Evolutionary conservation across 805 yeast genomes (phyloP), one percentile per base, ranked within the genome.

Genomic region (Lachancea meyersii): DNA sequence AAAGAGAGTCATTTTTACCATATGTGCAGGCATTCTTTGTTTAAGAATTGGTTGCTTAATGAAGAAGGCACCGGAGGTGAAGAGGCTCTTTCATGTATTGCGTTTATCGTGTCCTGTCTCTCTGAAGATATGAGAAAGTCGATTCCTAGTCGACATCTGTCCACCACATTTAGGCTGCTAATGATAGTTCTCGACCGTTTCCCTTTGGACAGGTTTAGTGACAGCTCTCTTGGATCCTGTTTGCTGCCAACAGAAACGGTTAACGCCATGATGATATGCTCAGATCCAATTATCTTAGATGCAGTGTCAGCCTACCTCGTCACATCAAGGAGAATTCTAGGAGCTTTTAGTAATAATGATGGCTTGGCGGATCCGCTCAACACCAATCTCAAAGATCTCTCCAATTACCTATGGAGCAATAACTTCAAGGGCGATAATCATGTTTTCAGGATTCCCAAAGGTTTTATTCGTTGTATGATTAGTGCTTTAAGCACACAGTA

Each of bases 331-430:
- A 9, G 4, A 6, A 4, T 24, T 13, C 11, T 31, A 7, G 13
- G 23, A 11, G 17, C 14, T 5, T 18, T 11, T 16, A 6, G 24
- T 17, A 22, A 31, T 18, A 17, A 21, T 13, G 5, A 52, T n/a
- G 26, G 28, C 18, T 48, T 43, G 28, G 52, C 54, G 13, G 51
- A 54, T 27, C 26, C 45, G 28, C 59, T 53, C 18, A 59, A 59
- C 34, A 53, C 46, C 14, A 53, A 50, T 40, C 53, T 57, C 8
- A 28, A 57, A 40, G 62, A 58, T 44, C 35, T 54, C 13, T 54
- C 63, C 16, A 61, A 58, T 35, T 57, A 54, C 32, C 40, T 61
- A 17, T 61, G 64, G 62, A 55, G 60, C 41, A 61, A 57, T 28
- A 58, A 52, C 41, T 44, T 55, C 1, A 24, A 38, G 5, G 40